Base-by-base conservation (phyloP, 2,329 filamentous ascomycete species). In the Phialophora macrospora region DNA sequence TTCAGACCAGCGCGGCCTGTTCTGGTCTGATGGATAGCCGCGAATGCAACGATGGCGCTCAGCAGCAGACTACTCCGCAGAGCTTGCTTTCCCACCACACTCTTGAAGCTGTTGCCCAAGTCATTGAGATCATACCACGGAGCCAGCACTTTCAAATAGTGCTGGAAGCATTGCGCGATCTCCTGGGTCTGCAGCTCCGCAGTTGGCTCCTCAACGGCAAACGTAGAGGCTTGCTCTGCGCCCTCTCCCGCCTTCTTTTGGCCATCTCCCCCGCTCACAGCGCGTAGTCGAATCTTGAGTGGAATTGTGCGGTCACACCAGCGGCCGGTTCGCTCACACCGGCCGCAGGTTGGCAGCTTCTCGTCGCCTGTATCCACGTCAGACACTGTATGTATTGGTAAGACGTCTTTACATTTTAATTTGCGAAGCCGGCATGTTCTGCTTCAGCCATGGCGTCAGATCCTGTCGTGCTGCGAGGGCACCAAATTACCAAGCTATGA, bases 121-220 rank as follows among this genome's bases (percentile, higher is more conserved):
- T 83, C 81, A 54, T 79, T 80, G 7, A 84, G 75, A 58, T 84
- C 81, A 68, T 83, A 83, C 81, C 81, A 83, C 1, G 73, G 71
- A 1, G 81, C 80, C 20, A 83, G 71, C 0, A 55, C 54, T 24
- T 60, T 62, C 41, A 67, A 20, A 41, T 69, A 67, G 30, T 64
- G 63, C 38, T 55, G 56, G 34, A 67, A 69, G 20, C 46, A 49
- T 34, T 65, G 49, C 6, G 64, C 67, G 22, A 60, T 64, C 26
- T 66, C 65, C 22, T 57, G 56, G 30, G 59, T 46, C 38, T 59
- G 57, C 26, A 65, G 44, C 38, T 30, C 17, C 12, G 20, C 49
- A 32, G 48, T 32, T 57, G 61, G 54, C 9, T 62, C 32, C 14
- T 52, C 57, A 20, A 41, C 20, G 32, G 17, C 30, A 48, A 30